A percentile compares a stretch with the other conserved stretches of the same genome.
phyloP scores from a whole-genome alignment of 768 basidiomycete genomes.

The Suillus variegatus region DNA sequence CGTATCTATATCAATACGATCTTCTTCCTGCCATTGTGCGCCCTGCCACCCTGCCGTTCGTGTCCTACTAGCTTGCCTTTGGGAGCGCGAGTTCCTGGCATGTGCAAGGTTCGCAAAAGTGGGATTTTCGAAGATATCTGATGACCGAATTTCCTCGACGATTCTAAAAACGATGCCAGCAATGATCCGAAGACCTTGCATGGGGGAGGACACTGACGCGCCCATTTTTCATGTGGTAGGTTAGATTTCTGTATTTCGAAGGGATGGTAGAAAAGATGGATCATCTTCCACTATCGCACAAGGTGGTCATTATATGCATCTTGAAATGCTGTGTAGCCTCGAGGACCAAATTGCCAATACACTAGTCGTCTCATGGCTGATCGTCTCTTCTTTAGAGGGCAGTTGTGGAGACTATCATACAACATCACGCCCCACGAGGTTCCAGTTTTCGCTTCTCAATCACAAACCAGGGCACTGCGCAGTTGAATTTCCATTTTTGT shows the following conservation, averaged over 20 bases:
- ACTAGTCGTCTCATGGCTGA: constrained; percentile 2
- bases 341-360: background rate
- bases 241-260: background rate
- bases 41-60: background rate
- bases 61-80: background rate
- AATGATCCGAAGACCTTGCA: background rate
- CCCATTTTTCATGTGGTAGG: background rate
- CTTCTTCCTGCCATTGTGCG: background rate
- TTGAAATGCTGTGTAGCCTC: background rate
- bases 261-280: background rate
- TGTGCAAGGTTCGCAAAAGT: background rate
- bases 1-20: background rate
- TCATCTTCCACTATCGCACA: background rate
- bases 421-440: background rate
- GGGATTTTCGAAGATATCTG: background rate
- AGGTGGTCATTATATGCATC: background rate
- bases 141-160: background rate
- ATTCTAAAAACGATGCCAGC: background rate
- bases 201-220: background rate
- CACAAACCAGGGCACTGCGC: background rate
- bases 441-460: background rate
- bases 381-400: constrained; percentile 3
- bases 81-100: background rate
- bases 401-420: background rate
- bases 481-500: background rate